These are phyloP conservation scores for Westerdykella aurantiaca DNA, from an alignment of 2,329 filamentous ascomycete species.

Conservation along the genomic window DNA sequence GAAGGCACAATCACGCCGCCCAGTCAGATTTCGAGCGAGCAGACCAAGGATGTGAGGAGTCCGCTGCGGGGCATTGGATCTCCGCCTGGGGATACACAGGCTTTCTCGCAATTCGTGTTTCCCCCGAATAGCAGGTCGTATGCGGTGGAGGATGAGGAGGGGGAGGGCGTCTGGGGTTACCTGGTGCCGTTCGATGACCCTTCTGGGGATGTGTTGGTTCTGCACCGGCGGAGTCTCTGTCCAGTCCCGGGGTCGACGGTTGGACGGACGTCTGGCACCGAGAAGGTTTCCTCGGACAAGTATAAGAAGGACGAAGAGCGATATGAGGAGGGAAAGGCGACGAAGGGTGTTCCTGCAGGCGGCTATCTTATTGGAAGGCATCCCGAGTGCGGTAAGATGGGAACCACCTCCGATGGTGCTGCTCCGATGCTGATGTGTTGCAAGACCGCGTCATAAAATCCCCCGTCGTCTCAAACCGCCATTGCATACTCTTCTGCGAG, in stretches of 20 bases:
- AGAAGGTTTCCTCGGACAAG: conserved; percentile 45
- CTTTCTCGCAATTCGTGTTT: conserved; percentile 74
- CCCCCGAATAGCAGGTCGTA: conserved; percentile 67
- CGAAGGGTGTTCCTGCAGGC: conserved; percentile 58
- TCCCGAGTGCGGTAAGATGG: conserved; percentile 76
- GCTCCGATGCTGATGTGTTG: conserved; percentile 15
- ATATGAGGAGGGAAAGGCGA: conserved; percentile 50
- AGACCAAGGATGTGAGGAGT: conserved; percentile 34
- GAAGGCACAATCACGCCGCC: conserved; percentile 68
- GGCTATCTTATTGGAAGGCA: conserved; percentile 92
- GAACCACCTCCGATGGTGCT: conserved; percentile 12
- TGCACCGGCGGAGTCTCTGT: conserved; percentile 70
- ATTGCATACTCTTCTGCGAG: conserved; percentile 64
- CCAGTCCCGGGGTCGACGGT: conserved; percentile 47
- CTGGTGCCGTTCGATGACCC: conserved; percentile 72
- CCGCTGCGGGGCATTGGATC: conserved; percentile 45
- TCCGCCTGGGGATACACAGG: conserved; percentile 71
- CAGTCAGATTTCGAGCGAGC: conserved; percentile 34
- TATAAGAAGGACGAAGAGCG: conserved; percentile 58
- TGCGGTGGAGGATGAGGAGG: conserved; percentile 77
- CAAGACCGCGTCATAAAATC: conserved; percentile 67
- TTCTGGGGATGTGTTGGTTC: conserved; percentile 63
- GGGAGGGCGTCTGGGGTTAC: conserved; percentile 93
- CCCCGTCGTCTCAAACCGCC: conserved; percentile 80
- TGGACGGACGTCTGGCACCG: conserved; percentile 36